A percentile compares a stretch with the other conserved stretches of the same genome.
Conservation (phyloP, 306 rosid species). For the Cyclanthera cordifolia region DNA sequence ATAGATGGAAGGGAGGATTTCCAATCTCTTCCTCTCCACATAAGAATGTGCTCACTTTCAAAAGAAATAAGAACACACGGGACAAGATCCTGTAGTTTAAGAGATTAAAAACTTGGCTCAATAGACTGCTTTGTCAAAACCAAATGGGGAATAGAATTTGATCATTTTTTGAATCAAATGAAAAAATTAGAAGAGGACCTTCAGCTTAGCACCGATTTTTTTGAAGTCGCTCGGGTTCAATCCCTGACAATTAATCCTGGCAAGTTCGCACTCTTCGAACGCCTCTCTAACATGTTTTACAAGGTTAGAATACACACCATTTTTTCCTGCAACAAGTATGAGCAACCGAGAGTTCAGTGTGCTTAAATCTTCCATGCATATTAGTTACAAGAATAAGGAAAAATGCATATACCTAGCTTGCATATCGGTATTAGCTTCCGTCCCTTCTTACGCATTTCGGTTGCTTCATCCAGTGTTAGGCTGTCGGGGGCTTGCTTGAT, state of each 20-base stretch:
- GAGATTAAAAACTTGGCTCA: neutral
- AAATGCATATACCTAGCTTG: slow-evolving; percentile 51
- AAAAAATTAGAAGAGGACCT: slow-evolving; percentile 30
- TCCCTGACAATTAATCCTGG: slow-evolving; percentile 81
- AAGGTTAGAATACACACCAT: slow-evolving; percentile 68
- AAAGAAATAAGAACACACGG: slow-evolving; percentile 81
- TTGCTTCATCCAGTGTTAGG: slow-evolving; percentile 50
- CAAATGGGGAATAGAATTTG: neutral
- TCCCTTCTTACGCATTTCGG: slow-evolving; percentile 73
- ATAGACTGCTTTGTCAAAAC: neutral
- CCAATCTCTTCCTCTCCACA: slow-evolving; percentile 86
- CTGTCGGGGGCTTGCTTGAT: slow-evolving; percentile 59
- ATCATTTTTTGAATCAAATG: neutral
- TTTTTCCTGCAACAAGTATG: slow-evolving; percentile 49
- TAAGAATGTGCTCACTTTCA: slow-evolving; percentile 68
- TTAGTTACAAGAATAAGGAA: slow-evolving; percentile 3
- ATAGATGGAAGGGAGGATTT: slow-evolving; percentile 38
- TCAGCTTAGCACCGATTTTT: slow-evolving; percentile 84
- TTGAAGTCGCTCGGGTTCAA: slow-evolving; percentile 73
- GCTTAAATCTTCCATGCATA: neutral
- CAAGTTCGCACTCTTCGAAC: slow-evolving; percentile 83
- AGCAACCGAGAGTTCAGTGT: neutral
- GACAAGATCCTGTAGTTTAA: slow-evolving; percentile 62
- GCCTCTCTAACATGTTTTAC: slow-evolving; percentile 67
- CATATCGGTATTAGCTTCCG: slow-evolving; percentile 54